Conservation (phyloP, 345 rosid species). For the Geranium rotundifolium region DNA sequence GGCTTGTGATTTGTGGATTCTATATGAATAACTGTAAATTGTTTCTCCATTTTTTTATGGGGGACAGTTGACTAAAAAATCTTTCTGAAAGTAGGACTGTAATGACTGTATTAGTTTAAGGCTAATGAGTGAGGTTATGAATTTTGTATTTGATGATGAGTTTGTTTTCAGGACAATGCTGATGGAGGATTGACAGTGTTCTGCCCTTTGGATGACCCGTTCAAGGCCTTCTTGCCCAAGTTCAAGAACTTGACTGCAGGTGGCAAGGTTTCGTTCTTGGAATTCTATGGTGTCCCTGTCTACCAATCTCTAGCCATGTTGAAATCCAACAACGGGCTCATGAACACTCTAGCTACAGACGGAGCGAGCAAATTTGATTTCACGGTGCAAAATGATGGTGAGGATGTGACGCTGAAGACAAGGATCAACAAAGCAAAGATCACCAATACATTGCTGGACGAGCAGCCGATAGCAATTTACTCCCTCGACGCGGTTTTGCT, state of each 20-base stretch:
- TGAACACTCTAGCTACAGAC: conserved; percentile 89
- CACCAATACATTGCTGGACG: conserved; percentile 55
- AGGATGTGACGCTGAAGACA: conserved; percentile 60
- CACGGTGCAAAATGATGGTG: conserved; percentile 78
- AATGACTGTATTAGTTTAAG: too few relatives aligned
- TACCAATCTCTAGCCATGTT: conserved; percentile 67
- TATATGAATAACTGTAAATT: too few relatives aligned
- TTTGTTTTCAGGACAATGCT: conserved; percentile 37
- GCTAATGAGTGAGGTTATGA: neutral
- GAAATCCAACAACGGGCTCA: conserved; percentile 71
- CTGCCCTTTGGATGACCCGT: conserved; percentile 82
- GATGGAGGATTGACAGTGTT: conserved; percentile 94
- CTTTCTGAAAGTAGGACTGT: too few relatives aligned
- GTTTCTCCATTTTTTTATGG: too few relatives aligned
- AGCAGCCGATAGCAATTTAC: conserved; percentile 72
- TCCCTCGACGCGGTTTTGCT: conserved; percentile 56
- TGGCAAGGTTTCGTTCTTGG: conserved; percentile 53
- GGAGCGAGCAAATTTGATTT: conserved; percentile 70
- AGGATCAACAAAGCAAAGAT: conserved; percentile 57
- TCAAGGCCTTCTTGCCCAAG: conserved; percentile 70
- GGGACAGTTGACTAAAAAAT: too few relatives aligned
- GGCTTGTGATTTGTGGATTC: too few relatives aligned
- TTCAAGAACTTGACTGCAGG: conserved; percentile 72
- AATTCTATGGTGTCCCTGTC: conserved; percentile 62
- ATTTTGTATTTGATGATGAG: neutral